These are phyloP conservation scores for Nyctanthes arbortristis DNA, from an alignment of 257 asterid genomes.

Conservation along the genomic window DNA sequence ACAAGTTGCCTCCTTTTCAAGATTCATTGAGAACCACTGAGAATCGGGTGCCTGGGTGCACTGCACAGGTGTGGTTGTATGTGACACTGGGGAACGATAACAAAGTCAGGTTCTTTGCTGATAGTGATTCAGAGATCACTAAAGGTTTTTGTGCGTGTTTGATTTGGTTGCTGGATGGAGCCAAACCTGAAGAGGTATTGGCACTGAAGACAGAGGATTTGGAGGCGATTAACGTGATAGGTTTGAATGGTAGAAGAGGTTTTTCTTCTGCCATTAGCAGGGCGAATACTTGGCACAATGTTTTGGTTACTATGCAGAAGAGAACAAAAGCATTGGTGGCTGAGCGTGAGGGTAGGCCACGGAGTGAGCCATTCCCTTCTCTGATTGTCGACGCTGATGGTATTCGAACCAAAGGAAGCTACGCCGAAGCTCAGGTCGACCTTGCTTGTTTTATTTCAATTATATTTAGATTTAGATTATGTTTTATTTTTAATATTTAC, in stretches of 20 bases:
- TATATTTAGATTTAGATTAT: constrained; percentile 25
- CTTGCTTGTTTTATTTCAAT: neutral
- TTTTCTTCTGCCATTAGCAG: constrained; percentile 54
- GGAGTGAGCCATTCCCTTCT: constrained; percentile 68
- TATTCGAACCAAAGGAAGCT: constrained; percentile 79
- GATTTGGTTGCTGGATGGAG: constrained; percentile 79
- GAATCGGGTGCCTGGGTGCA: constrained; percentile 83
- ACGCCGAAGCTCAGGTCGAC: constrained; percentile 89
- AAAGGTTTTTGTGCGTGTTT: constrained; percentile 87
- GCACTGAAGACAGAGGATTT: constrained; percentile 74
- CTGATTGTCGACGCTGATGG: constrained; percentile 64
- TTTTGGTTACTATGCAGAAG: constrained; percentile 87
- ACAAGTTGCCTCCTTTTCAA: constrained; percentile 44
- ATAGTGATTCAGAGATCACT: constrained; percentile 90
- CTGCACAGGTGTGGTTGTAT: constrained; percentile 86
- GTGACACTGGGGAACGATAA: constrained; percentile 46
- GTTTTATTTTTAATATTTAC: constrained; percentile 28
- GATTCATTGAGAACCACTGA: constrained; percentile 44
- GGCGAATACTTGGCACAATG: constrained; percentile 91
- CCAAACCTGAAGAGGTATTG: constrained; percentile 61
- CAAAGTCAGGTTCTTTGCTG: constrained; percentile 54
- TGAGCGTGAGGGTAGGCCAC: constrained; percentile 57
- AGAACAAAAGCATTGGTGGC: constrained; percentile 69
- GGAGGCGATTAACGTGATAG: constrained; percentile 53
- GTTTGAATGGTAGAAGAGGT: constrained; percentile 44